phyloP scores from a whole-genome alignment of 1,284 basidiomycete species.

The Marasmius fiardii region DNA sequence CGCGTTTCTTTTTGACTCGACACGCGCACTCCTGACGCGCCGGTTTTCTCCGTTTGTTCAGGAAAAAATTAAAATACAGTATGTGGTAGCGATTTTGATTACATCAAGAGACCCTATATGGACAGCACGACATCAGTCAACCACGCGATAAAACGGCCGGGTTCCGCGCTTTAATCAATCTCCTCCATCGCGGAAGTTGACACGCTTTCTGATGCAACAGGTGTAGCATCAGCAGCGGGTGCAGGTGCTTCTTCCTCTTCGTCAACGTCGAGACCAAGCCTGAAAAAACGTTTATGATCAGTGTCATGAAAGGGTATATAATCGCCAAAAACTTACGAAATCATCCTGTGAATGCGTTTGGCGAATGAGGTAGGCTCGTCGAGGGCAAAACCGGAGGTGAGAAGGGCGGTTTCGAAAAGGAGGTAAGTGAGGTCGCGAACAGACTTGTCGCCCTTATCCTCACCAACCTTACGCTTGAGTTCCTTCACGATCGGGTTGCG shows the following conservation, averaged over 20 bases:
- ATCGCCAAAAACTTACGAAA: slow-evolving; percentile 46
- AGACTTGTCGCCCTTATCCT: slow-evolving; percentile 98
- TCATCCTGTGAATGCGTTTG: slow-evolving; percentile 97
- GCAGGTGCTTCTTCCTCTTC: slow-evolving; percentile 57
- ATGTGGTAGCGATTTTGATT: too few relatives aligned
- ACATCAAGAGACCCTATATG: neutral
- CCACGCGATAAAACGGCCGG: neutral
- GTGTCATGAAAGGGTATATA: slow-evolving; percentile 11
- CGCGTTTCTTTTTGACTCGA: neutral
- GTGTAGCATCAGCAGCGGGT: slow-evolving; percentile 32
- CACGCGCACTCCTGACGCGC: neutral
- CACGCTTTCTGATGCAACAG: slow-evolving; percentile 50
- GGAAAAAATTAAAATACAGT: too few relatives aligned
- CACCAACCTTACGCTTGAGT: slow-evolving; percentile 90
- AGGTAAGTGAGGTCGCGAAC: slow-evolving; percentile 95
- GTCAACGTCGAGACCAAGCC: slow-evolving; percentile 81
- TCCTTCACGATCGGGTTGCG: slow-evolving; percentile 95
- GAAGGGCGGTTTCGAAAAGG: slow-evolving; percentile 94
- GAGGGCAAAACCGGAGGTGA: slow-evolving; percentile 92
- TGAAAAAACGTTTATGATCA: slow-evolving; percentile 11
- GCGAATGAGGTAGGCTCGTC: slow-evolving; percentile 96
- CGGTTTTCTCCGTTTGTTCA: neutral
- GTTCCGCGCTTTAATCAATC: slow-evolving; percentile 59
- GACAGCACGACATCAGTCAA: neutral
- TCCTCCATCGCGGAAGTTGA: slow-evolving; percentile 82